Conservation (phyloP, 768 basidiomycete genomes). For the Suillus variegatus region DNA sequence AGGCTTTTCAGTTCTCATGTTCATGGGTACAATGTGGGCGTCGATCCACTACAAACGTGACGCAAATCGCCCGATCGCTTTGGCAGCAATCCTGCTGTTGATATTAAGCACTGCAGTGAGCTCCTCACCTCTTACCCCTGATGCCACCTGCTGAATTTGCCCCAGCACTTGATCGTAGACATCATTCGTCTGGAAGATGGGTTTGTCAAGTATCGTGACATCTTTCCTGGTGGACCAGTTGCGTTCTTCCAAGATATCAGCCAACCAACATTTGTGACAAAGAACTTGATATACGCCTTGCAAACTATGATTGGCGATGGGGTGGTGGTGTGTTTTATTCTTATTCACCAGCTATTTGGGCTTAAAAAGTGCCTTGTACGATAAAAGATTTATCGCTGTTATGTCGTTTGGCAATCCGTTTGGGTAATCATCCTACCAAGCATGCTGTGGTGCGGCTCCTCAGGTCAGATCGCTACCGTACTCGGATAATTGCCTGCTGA, state of each 20-base stretch:
- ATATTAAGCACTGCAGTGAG: slow-evolving; percentile 24
- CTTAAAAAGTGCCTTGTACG: neutral
- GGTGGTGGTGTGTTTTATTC: slow-evolving; percentile 9
- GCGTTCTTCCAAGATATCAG: slow-evolving; percentile 24
- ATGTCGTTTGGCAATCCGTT: slow-evolving; percentile 16
- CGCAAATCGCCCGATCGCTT: slow-evolving; percentile 16
- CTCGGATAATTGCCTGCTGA: neutral
- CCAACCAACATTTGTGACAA: slow-evolving; percentile 26
- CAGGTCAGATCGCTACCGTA: slow-evolving; percentile 4
- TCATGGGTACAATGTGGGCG: slow-evolving; percentile 23
- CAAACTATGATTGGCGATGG: slow-evolving; percentile 15
- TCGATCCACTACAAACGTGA: slow-evolving; percentile 7
- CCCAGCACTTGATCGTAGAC: slow-evolving; percentile 18
- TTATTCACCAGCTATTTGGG: neutral
- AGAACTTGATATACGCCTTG: slow-evolving; percentile 20
- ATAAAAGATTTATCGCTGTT: slow-evolving; percentile 18
- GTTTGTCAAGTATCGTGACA: slow-evolving; percentile 21
- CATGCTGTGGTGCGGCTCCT: slow-evolving; percentile 10
- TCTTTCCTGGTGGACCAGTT: slow-evolving; percentile 23
- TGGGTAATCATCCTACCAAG: slow-evolving; percentile 13
- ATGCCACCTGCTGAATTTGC: neutral
- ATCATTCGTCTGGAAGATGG: slow-evolving; percentile 23
- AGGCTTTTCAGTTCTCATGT: slow-evolving; percentile 35
- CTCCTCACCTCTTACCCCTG: neutral
- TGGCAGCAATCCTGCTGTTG: slow-evolving; percentile 19